Percentiles rank a stretch among this genome's conserved stretches.
Conservation (phyloP, 2,329 filamentous ascomycete genomes). For the Aspergillus sergii region DNA sequence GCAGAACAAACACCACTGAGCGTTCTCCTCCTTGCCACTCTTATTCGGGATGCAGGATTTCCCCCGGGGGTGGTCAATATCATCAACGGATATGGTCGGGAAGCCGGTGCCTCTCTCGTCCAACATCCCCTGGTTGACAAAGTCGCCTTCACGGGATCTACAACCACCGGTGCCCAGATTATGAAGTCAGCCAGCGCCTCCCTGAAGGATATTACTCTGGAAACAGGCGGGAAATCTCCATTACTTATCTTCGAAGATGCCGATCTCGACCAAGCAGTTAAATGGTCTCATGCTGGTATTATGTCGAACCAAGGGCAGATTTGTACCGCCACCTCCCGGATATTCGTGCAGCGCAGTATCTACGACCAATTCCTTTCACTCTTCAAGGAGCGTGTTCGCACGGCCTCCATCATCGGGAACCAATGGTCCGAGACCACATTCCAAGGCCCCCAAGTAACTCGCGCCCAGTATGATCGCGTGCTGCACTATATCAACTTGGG, state of each 20-base stretch:
- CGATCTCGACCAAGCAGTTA: conserved; percentile 59
- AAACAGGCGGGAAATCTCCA: conserved; percentile 63
- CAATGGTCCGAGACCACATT: conserved; percentile 45
- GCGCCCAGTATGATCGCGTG: conserved; percentile 48
- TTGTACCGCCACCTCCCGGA: conserved; percentile 61
- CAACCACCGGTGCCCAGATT: conserved; percentile 70
- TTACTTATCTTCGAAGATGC: conserved; percentile 61
- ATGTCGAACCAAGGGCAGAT: conserved; percentile 64
- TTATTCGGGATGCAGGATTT: conserved; percentile 74
- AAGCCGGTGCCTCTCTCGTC: conserved; percentile 69
- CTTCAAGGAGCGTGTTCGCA: conserved; percentile 39
- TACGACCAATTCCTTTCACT: conserved; percentile 47
- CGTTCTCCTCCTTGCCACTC: conserved; percentile 63
- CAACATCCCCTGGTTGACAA: conserved; percentile 72
- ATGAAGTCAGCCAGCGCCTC: conserved; percentile 73
- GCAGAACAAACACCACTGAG: conserved; percentile 62
- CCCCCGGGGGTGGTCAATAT: conserved; percentile 78
- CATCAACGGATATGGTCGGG: conserved; percentile 69
- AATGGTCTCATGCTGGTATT: conserved; percentile 53
- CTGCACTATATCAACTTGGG: conserved; percentile 47
- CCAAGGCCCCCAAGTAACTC: conserved; percentile 50
- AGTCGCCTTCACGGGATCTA: conserved; percentile 78
- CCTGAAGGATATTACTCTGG: conserved; percentile 64
- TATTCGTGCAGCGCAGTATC: conserved; percentile 59
- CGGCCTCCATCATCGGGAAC: conserved; percentile 44